Evolutionary conservation across 495 filamentous ascomycete genomes (phyloP).

Genomic region (Penicillium robsamsonii): DNA sequence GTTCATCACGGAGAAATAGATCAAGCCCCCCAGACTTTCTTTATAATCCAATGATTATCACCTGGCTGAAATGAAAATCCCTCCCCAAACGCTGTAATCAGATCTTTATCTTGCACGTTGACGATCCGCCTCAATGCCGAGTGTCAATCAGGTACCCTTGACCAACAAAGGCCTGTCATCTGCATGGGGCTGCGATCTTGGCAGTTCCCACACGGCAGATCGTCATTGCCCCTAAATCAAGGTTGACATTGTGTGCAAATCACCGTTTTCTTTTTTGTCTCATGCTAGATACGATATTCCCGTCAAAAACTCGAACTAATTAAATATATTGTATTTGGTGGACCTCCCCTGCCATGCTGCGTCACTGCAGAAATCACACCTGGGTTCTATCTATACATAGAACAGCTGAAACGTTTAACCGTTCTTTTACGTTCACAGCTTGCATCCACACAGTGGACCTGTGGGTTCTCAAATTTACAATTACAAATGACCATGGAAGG

Average conservation of each 20-base stretch:
- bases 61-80: background rate
- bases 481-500: conserved; percentile 1
- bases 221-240: conserved; percentile 37
- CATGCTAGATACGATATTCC: too few species aligned
- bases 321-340: background rate
- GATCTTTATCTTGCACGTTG: conserved; percentile 12
- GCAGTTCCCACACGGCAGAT: conserved; percentile 48
- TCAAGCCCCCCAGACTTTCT: conserved; percentile 7
- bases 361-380: background rate
- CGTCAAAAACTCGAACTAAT: background rate
- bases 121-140: conserved; percentile 22
- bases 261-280: conserved; percentile 11
- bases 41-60: background rate
- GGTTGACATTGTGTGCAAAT: conserved; percentile 21
- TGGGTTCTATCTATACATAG: conserved; percentile 13
- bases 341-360: background rate
- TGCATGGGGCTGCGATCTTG: conserved; percentile 41
- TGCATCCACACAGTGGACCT: conserved; percentile 2
- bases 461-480: background rate
- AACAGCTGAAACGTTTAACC: conserved; percentile 1
- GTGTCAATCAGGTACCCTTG: conserved; percentile 23
- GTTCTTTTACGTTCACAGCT: background rate
- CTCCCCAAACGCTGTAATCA: background rate
- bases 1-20: conserved; percentile 12
- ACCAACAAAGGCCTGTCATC: conserved; percentile 34